phyloP scores from a whole-genome alignment of 2,329 filamentous ascomycete species.

The Diaporthe australafricana region DNA sequence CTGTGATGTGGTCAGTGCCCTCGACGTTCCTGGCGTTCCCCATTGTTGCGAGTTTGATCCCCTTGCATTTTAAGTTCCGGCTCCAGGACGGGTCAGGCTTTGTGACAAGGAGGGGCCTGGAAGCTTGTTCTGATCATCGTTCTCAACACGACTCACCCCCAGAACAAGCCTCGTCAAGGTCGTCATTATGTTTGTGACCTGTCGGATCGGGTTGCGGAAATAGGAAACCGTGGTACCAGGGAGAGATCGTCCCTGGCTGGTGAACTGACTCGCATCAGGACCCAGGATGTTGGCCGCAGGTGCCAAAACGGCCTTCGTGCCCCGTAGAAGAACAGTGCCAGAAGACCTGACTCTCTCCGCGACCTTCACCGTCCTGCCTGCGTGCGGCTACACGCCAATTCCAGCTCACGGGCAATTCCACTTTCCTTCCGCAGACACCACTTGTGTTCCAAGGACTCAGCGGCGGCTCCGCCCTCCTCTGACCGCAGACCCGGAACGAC shows the following conservation, averaged over 20 bases:
- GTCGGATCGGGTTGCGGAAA: slow-evolving; percentile 23
- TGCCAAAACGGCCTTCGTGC: slow-evolving; percentile 3
- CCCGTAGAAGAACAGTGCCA: slow-evolving; percentile 16
- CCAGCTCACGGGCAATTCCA: not conserved
- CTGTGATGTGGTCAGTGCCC: slow-evolving; percentile 8
- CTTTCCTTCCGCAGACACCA: slow-evolving; percentile 1
- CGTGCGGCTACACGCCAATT: not conserved
- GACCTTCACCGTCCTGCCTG: not conserved
- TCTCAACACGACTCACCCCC: not conserved
- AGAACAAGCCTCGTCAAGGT: not conserved
- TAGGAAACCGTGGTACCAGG: not conserved
- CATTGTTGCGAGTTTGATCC: not conserved
- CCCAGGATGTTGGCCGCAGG: not conserved
- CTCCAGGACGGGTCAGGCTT: not conserved
- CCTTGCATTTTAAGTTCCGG: slow-evolving; percentile 13
- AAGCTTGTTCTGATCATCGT: not conserved
- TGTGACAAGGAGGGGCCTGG: not conserved
- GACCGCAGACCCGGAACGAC: not conserved
- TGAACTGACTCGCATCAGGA: slow-evolving; percentile 10
- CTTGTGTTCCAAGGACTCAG: not conserved
- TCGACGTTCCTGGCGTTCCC: not conserved
- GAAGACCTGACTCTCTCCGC: not conserved
- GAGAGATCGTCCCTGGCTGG: slow-evolving; percentile 10
- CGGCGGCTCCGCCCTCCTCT: slow-evolving; percentile 1
- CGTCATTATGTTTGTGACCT: slow-evolving; percentile 10